phyloP scores from a whole-genome alignment of 257 asterid species.

The Petunia axillaris region DNA sequence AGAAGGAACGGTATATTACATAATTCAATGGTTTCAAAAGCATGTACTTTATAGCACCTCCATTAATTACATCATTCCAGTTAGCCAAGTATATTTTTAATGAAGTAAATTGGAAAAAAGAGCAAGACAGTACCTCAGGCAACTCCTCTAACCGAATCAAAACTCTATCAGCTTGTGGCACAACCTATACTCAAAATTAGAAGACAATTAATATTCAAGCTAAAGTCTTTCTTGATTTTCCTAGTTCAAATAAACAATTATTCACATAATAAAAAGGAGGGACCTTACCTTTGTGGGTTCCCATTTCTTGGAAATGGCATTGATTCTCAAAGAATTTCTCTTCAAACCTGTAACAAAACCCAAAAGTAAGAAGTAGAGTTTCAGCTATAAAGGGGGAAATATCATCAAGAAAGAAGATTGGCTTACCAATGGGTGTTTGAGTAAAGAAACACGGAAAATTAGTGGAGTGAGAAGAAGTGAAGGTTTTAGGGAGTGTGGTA shows the following conservation, averaged over 20 bases:
- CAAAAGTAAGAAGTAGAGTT: not conserved
- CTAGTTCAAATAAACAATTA: not conserved
- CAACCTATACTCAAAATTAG: conserved; percentile 51
- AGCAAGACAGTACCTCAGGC: conserved; percentile 58
- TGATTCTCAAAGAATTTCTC: conserved; percentile 55
- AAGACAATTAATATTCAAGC: conserved; percentile 24
- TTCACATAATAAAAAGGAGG: not conserved
- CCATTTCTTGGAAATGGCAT: conserved; percentile 61
- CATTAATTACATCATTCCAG: not conserved
- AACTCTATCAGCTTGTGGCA: conserved; percentile 92
- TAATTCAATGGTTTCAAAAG: not conserved
- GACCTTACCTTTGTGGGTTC: conserved; percentile 70
- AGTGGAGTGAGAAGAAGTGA: conserved; percentile 40
- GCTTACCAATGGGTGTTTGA: conserved; percentile 42
- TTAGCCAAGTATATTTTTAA: not conserved
- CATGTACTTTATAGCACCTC: not conserved
- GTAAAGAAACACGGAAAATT: conserved; percentile 43
- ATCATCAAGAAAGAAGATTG: not conserved
- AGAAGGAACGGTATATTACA: too few species aligned
- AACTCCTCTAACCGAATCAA: conserved; percentile 75
- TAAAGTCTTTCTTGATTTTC: not conserved
- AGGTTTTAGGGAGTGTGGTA: conserved; percentile 48
- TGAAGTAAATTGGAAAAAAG: not conserved
- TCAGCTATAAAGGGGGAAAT: conserved; percentile 24
- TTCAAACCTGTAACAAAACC: conserved; percentile 40